Percentiles rank a stretch among this genome's conserved stretches.
Evolutionary conservation across 78 protist genomes (phyloP).

Genomic region (Cavenderia fasciculata): DNA sequence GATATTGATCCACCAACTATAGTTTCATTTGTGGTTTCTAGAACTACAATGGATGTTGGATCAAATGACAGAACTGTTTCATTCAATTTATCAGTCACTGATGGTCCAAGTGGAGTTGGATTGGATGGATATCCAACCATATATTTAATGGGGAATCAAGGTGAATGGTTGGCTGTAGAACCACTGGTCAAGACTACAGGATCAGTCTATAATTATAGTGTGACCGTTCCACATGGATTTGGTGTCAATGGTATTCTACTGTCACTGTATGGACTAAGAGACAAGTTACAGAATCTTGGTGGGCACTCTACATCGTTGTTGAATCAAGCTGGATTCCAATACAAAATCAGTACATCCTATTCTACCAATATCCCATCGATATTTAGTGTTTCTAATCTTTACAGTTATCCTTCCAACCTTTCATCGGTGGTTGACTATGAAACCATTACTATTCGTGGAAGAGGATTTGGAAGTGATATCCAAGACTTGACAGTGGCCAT

Average conservation of each 20-base stretch:
- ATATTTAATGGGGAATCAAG: neutral
- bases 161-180: neutral
- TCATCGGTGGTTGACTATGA: too few species aligned
- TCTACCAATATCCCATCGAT: neutral
- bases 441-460: too few species aligned
- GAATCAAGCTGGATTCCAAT: neutral
- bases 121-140: neutral
- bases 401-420: too few species aligned
- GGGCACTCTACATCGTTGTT: constrained; percentile 7
- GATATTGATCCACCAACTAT: neutral
- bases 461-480: too few species aligned
- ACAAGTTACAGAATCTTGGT: neutral
- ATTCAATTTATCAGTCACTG: neutral
- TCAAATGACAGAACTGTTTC: neutral
- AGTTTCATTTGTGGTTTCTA: neutral
- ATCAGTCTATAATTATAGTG: neutral
- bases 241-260: neutral
- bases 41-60: neutral
- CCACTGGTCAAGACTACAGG: neutral
- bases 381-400: neutral
- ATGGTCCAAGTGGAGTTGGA: constrained; percentile 1
- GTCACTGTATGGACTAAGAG: constrained; percentile 6
- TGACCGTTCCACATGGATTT: constrained; percentile 5
- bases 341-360: neutral
- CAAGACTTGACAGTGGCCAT: too few species aligned